Evolutionary conservation across 768 basidiomycete species (phyloP).

Genomic region (Naematelia aurantialba): DNA sequence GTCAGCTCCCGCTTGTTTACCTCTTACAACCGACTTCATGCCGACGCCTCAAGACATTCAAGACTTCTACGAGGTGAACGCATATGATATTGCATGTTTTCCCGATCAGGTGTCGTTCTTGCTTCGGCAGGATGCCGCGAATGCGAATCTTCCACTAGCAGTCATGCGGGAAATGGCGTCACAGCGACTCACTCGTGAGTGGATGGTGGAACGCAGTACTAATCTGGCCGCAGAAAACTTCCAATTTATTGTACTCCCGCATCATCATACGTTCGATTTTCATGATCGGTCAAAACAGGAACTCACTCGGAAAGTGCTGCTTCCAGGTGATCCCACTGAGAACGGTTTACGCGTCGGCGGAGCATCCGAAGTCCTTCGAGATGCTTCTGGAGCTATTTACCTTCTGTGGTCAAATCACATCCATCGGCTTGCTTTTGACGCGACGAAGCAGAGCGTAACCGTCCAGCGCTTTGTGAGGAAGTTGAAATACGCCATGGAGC

Average conservation of each 20-base stretch:
- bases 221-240: conserved; percentile 66
- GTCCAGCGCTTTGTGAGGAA: conserved; percentile 79
- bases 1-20: conserved; percentile 78
- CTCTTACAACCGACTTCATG: conserved; percentile 84
- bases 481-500: conserved; percentile 54
- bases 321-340: conserved; percentile 55
- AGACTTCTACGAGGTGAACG: conserved; percentile 74
- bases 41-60: conserved; percentile 67
- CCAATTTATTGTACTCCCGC: conserved; percentile 70
- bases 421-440: conserved; percentile 80
- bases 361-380: conserved; percentile 49
- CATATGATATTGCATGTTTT: conserved; percentile 82
- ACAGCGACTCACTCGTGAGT: conserved; percentile 61
- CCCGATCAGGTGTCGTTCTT: conserved; percentile 82
- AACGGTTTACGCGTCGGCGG: conserved; percentile 55
- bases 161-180: conserved; percentile 85
- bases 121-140: conserved; percentile 58
- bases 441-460: conserved; percentile 73
- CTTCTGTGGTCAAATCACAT: conserved; percentile 94
- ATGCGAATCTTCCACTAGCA: conserved; percentile 44
- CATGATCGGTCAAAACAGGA: conserved; percentile 30
- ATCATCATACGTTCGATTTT: conserved; percentile 4
- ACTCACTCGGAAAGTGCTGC: conserved; percentile 22
- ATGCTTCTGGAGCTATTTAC: conserved; percentile 66
- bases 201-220: background rate